Evolutionary conservation across 73 alveolate species (phyloP).

Genomic region (Paramecium caudatum): DNA sequence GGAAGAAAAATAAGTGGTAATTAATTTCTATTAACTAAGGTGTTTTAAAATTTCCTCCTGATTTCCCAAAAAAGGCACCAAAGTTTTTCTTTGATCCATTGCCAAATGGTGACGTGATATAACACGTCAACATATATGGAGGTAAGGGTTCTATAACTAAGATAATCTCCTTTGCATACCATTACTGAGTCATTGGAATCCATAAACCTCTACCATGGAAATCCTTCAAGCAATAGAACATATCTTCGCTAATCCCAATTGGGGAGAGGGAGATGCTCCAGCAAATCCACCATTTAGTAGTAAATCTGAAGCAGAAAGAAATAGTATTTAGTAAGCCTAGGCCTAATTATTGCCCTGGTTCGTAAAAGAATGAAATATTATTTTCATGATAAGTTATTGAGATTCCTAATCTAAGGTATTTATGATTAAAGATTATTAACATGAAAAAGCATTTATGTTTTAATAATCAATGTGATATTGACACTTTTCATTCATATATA

Average conservation of each 20-base stretch:
- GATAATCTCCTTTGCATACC: background rate
- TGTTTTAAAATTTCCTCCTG: background rate
- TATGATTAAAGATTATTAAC: no score
- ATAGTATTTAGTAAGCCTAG: background rate
- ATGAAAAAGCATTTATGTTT: no score
- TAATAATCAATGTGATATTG: no score
- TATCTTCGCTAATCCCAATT: background rate
- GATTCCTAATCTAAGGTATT: no score
- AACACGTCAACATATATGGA: background rate
- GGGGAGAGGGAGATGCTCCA: background rate
- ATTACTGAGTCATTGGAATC: background rate
- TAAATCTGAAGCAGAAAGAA: background rate
- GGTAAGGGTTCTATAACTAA: no score
- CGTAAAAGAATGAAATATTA: no score
- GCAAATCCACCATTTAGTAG: background rate
- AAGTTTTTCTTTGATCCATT: background rate
- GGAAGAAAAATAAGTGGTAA: no score
- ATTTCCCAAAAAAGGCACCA: background rate
- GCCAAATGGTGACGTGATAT: background rate
- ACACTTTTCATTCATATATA: no score
- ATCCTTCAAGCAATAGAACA: background rate
- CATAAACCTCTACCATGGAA: background rate
- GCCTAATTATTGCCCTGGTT: background rate
- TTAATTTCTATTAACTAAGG: background rate
- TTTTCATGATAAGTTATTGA: no score